Evolutionary conservation across 805 yeast species (phyloP), one percentile per base, ranked within the genome.

Genomic region (Ogataea salicorniae): DNA sequence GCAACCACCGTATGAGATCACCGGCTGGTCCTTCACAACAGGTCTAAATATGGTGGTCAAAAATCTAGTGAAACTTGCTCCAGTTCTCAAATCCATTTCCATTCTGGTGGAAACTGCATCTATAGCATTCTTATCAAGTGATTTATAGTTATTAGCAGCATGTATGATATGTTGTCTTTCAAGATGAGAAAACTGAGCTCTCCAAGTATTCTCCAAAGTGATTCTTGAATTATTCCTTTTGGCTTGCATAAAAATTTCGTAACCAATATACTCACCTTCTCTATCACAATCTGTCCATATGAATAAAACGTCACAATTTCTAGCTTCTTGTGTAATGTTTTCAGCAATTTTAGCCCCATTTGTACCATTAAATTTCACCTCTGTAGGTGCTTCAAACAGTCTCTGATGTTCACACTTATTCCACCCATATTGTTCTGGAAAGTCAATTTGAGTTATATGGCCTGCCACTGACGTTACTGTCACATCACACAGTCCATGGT

Each of bases 231-330:
- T 84, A 1, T 66, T 70, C 51, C 71, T 72, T 43, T 63, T 61
- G 0, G 96, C 97, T n/a, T 82, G 83, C 45, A 81, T 74, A 34
- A 79, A 73, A 15, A 95, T 80, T 58, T 91, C 96, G 69, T 75
- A 80, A 0, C 97, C 98, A 47, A 91, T 91, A 64, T 81, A 85
- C 63, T 91, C 98, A 2, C 98, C 98, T 63, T 91, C 98, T 35
- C 97, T 73, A 73, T 91, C 98, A 67, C 99, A 94, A 74, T 94
- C 99, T 0, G 99, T 94, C 98, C 99, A 94, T 7, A 94, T 88
- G 87, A 89, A 87, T 46, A 94, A 67, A 37, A 70, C 69, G 45
- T 80, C 77, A 5, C 87, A 78, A 17, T 59, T 59, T 37, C 82
- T 63, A 5, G 90, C 86, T 60, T 89, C 89, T 4, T 64, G 64